phyloP scores from a whole-genome alignment of 495 filamentous ascomycete genomes.

The Penicillium simplicissimum region DNA sequence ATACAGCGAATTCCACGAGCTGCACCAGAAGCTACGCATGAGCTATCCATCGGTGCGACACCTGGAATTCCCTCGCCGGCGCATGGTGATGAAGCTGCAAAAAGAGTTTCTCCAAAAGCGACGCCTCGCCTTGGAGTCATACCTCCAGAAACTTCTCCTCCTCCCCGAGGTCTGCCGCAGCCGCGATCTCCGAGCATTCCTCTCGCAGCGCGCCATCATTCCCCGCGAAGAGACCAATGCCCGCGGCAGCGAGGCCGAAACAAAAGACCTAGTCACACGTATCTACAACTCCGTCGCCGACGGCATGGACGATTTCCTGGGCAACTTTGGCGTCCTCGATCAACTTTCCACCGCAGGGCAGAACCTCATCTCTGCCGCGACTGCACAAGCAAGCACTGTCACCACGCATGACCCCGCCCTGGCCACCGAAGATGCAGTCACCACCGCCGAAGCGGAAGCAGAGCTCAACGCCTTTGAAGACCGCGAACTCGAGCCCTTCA shows the following conservation, averaged over 20 bases:
- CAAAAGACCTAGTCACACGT: conserved; percentile 87
- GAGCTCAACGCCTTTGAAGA: conserved; percentile 93
- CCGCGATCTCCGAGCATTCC: conserved; percentile 87
- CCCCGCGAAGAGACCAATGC: conserved; percentile 57
- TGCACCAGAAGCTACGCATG: conserved; percentile 83
- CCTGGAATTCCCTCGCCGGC: conserved; percentile 86
- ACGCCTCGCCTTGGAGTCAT: conserved; percentile 76
- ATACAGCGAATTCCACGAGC: conserved; percentile 96
- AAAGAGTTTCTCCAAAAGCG: conserved; percentile 93
- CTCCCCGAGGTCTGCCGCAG: conserved; percentile 93
- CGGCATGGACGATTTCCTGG: conserved; percentile 96
- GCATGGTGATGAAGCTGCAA: conserved; percentile 95
- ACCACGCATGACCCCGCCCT: conserved; percentile 38
- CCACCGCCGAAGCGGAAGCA: conserved; percentile 86
- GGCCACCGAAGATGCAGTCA: conserved; percentile 60
- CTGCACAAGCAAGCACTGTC: conserved; percentile 64
- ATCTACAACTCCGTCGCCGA: conserved; percentile 96
- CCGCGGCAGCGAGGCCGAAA: conserved; percentile 54
- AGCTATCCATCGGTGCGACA: conserved; percentile 84
- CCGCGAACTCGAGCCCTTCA: conserved; percentile 87
- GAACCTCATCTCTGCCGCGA: conserved; percentile 87
- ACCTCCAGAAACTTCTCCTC: conserved; percentile 78
- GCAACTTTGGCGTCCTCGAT: conserved; percentile 93
- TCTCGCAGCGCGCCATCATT: conserved; percentile 83
- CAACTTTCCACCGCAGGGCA: conserved; percentile 91